Base-by-base conservation (phyloP, 495 filamentous ascomycete species). In the Trichocladium uniseriatum region DNA sequence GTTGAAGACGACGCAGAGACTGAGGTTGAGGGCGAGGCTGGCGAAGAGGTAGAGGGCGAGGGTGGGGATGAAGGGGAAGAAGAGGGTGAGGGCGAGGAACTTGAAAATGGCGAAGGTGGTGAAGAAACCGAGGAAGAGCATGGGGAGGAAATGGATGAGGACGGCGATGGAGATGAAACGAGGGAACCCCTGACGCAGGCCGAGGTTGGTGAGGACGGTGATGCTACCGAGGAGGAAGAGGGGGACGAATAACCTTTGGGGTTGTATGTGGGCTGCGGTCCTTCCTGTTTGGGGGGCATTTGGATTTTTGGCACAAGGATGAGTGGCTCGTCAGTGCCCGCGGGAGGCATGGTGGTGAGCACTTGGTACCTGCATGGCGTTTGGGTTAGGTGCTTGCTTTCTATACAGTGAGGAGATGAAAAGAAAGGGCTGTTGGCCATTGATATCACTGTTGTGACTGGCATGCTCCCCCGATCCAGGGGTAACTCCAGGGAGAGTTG, bases 11-110 rank as follows among this genome's bases (percentile, higher is more conserved):
- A 39, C 18, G 61, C 58, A 53, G 49, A 63, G 56, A 54, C 56
- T 43, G 52, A 38, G 6, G 52, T 43, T 0, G 54, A 45, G 11
- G 55, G 43, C 2, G 55, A 49, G 9, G 48, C 24, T 3, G 38
- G 21, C 10, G 16, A 49, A 6, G 49, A 45, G 29, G 66, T 61
- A 34, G 63, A 55, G 16, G 63, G 62, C 27, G 59, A 64, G 32
- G 65, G 61, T 35, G 63, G 53, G 18, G 63, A 62, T 24, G 59
- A 64, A 14, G 59, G 40, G 6, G 55, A 52, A 3, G 56, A 47
- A 5, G 51, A 41, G n/a, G 58, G 45, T 14, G 62, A 59, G 16
- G 58, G 32, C 28, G 60, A 55, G 15, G 56, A 55, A 5, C 39
- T 36, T 19, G 47, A 39, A 6, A 41, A 43, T 11, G 56, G 43